phyloP scores from a whole-genome alignment of 345 rosid genomes.

The Orychophragmus violaceus region DNA sequence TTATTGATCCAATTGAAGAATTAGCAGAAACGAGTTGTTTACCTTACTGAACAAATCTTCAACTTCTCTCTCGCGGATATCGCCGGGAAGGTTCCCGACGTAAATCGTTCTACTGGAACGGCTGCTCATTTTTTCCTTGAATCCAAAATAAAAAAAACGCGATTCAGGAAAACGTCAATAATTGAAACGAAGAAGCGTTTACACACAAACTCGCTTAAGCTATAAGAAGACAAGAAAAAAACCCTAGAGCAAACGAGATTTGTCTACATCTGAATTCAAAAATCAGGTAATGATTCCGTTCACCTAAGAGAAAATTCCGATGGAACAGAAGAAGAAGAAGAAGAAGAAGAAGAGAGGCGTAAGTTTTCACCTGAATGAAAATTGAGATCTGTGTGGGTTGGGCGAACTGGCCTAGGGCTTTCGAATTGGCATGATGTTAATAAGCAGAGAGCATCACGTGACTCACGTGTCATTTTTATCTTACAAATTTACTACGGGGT shows the following conservation, averaged over 20 bases:
- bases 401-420: slow-evolving; percentile 13
- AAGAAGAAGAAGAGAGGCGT: background rate
- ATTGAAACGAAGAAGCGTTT: background rate
- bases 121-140: slow-evolving; percentile 60
- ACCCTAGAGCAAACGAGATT: background rate
- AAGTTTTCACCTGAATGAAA: slow-evolving; percentile 9
- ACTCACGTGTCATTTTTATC: slow-evolving; percentile 1
- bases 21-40: background rate
- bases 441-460: slow-evolving; percentile 2
- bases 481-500: background rate
- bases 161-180: background rate
- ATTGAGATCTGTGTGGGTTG: slow-evolving; percentile 14
- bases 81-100: slow-evolving; percentile 97
- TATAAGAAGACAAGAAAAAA: background rate
- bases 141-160: background rate
- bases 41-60: slow-evolving; percentile 98
- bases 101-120: slow-evolving; percentile 83
- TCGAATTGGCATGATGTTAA: slow-evolving; percentile 1
- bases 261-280: background rate
- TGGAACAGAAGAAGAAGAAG: background rate
- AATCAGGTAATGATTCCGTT: slow-evolving; percentile 1
- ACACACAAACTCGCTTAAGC: background rate
- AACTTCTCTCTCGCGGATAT: slow-evolving; percentile 91
- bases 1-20: background rate
- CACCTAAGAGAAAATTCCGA: background rate